Conservation (phyloP, 2,329 filamentous ascomycete species). For the Botrytis elliptica region DNA sequence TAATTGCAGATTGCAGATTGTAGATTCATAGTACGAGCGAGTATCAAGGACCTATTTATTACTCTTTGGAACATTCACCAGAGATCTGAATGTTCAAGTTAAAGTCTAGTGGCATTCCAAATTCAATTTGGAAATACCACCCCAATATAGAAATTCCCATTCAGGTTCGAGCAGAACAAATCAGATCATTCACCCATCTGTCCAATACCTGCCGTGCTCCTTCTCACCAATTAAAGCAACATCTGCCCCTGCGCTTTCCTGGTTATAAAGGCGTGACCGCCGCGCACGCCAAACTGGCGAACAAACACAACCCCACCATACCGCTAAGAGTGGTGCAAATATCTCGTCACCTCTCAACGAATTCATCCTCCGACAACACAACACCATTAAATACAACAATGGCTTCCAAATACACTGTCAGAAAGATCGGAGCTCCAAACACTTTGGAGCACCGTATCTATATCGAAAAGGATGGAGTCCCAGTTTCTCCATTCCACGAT, state of each 20-base stretch:
- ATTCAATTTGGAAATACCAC: not conserved
- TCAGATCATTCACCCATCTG: not conserved
- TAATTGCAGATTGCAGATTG: not conserved
- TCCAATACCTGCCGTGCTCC: not conserved
- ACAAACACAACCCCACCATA: constrained; percentile 17
- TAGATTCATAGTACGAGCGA: not conserved
- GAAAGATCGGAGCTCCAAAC: constrained; percentile 87
- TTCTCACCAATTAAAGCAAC: constrained; percentile 15
- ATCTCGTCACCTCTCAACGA: constrained; percentile 22
- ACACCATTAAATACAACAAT: constrained; percentile 29
- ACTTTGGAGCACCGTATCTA: constrained; percentile 97
- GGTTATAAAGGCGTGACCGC: constrained; percentile 18
- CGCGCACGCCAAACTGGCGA: constrained; percentile 18
- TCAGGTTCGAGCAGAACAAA: not conserved
- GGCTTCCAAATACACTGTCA: constrained; percentile 63
- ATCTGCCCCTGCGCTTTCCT: not conserved
- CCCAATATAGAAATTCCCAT: not conserved
- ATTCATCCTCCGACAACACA: constrained; percentile 16
- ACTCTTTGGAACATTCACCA: not conserved
- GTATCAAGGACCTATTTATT: not conserved
- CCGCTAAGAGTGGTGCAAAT: constrained; percentile 21
- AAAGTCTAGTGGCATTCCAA: not conserved
- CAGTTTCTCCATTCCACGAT: constrained; percentile 96
- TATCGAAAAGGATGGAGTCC: constrained; percentile 95
- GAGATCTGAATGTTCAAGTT: not conserved